Evolutionary conservation across 257 asterid species (phyloP).

Genomic region (Cruciata laevipes): DNA sequence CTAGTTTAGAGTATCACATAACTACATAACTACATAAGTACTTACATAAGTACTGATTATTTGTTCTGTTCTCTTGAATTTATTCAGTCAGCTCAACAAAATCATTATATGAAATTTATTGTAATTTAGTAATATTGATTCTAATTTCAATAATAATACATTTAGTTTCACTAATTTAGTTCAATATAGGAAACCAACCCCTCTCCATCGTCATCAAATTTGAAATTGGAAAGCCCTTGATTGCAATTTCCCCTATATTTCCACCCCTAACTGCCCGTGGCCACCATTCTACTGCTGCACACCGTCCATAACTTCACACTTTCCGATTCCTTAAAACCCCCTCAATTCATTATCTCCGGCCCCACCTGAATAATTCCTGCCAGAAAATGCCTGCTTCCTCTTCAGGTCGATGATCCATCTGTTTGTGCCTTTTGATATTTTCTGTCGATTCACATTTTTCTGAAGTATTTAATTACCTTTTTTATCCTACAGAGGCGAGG

Average conservation of each 20-base stretch:
- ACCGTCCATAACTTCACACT: background rate
- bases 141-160: too few relatives aligned
- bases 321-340: background rate
- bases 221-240: constrained; percentile 5
- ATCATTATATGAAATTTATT: too few relatives aligned
- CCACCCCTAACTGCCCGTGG: constrained; percentile 2
- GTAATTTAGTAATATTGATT: too few relatives aligned
- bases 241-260: background rate
- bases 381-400: constrained; percentile 93
- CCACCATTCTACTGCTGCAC: background rate
- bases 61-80: too few relatives aligned
- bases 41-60: too few relatives aligned
- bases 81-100: too few relatives aligned
- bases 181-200: background rate
- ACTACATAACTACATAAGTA: too few relatives aligned
- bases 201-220: background rate
- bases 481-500: constrained; percentile 54
- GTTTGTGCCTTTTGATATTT: background rate
- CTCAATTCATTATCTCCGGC: constrained; percentile 1
- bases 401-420: constrained; percentile 37
- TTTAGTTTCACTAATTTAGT: too few relatives aligned
- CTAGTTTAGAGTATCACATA: too few relatives aligned
- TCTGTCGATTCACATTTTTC: background rate
- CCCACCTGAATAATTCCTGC: constrained; percentile 11
- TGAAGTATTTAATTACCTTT: constrained; percentile 16